These are phyloP conservation scores for Lactifluus piperatus DNA, from an alignment of 768 basidiomycete species.

Conservation along the genomic window DNA sequence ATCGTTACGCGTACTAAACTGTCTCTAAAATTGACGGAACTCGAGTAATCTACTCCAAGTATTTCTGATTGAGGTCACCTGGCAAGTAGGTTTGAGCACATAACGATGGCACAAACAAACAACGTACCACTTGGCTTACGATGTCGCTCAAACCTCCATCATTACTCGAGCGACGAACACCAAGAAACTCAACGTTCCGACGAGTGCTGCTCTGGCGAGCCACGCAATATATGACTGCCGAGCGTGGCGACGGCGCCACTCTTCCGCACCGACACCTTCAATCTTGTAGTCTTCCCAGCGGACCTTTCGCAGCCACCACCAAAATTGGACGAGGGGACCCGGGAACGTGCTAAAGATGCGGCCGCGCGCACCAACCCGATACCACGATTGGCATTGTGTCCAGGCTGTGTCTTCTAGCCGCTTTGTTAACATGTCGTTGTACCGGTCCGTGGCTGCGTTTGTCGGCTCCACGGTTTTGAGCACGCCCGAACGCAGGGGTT, in stretches of 20 bases:
- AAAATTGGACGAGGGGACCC: constrained; percentile 9
- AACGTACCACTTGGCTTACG: background rate
- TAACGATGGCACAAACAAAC: too few relatives aligned
- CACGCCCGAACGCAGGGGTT: background rate
- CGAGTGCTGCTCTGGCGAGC: background rate
- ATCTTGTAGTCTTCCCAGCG: constrained; percentile 12
- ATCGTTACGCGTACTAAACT: too few relatives aligned
- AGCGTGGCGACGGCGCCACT: constrained; percentile 2
- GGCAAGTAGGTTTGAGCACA: background rate
- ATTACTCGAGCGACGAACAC: background rate
- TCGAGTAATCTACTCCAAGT: background rate
- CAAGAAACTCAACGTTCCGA: background rate
- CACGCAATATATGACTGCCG: background rate
- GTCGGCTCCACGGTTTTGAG: constrained; percentile 10
- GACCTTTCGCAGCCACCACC: constrained; percentile 12
- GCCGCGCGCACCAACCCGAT: constrained; percentile 4
- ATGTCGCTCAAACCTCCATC: background rate
- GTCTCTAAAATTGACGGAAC: too few relatives aligned
- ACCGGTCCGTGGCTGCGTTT: constrained; percentile 9
- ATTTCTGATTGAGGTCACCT: background rate
- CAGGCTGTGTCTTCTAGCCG: constrained; percentile 7
- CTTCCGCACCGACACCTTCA: background rate
- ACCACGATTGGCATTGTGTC: constrained; percentile 17
- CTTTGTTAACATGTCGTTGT: constrained; percentile 10
- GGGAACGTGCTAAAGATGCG: constrained; percentile 11